phyloP scores from a whole-genome alignment of 805 yeast species.

The Candida schatavii region DNA sequence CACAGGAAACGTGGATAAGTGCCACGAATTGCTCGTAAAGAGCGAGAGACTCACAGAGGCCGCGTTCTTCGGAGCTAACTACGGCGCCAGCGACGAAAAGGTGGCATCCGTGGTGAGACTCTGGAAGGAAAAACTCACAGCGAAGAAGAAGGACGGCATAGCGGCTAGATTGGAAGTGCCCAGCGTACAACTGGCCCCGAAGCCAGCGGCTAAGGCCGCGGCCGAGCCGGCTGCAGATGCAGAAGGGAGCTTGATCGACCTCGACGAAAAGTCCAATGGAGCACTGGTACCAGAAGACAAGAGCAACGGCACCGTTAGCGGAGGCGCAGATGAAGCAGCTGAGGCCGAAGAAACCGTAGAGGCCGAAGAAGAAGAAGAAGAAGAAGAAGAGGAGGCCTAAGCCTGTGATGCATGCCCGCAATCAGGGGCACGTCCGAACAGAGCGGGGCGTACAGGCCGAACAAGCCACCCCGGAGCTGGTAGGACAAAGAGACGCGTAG shows the following conservation, averaged over 20 bases:
- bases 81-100: conserved; percentile 44
- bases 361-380: conserved; percentile 16
- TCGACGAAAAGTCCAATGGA: conserved; percentile 10
- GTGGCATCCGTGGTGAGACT: conserved; percentile 46
- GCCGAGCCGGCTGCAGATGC: too few relatives aligned
- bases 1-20: conserved; percentile 64
- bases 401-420: not conserved
- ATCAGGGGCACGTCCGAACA: too few relatives aligned
- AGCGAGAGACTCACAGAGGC: conserved; percentile 82
- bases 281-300: conserved; percentile 5
- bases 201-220: not conserved
- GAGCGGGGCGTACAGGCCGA: too few relatives aligned
- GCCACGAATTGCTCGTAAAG: conserved; percentile 62
- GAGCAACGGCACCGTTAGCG: conserved; percentile 9
- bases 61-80: conserved; percentile 72
- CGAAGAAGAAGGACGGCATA: conserved; percentile 51
- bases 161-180: conserved; percentile 59
- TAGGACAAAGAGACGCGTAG: too few relatives aligned
- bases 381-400: conserved; percentile 20
- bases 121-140: conserved; percentile 65
- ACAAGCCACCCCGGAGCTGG: too few relatives aligned
- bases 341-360: conserved; percentile 9
- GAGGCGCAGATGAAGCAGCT: conserved; percentile 36
- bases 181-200: not conserved
- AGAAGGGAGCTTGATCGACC: conserved; percentile 16